phyloP scores from a whole-genome alignment of 129 eudicot genomes.

The Centaurea solstitialis region DNA sequence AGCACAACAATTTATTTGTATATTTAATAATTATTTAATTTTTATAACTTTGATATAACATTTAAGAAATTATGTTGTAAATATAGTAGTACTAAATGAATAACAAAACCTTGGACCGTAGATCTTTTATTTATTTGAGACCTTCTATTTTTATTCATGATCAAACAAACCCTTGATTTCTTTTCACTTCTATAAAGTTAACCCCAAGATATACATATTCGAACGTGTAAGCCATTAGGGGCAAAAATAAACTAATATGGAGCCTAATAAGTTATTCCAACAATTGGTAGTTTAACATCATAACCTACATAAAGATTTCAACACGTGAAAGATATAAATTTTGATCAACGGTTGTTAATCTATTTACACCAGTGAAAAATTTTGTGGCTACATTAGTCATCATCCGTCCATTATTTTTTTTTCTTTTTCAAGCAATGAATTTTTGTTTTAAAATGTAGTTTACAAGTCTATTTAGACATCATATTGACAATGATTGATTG shows the following conservation, averaged over 20 bases:
- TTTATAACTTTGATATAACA: too few species aligned
- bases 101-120: too few species aligned
- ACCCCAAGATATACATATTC: neutral
- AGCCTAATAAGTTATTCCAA: neutral
- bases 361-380: neutral
- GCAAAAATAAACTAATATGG: neutral
- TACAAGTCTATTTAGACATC: neutral
- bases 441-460: neutral
- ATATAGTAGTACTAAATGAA: too few species aligned
- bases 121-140: neutral
- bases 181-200: neutral
- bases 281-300: neutral
- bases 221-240: neutral
- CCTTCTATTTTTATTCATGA: neutral
- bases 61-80: too few species aligned
- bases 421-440: neutral
- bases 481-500: neutral
- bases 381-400: neutral
- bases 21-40: too few species aligned
- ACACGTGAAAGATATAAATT: neutral
- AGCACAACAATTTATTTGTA: too few species aligned
- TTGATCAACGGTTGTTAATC: neutral
- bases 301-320: neutral
- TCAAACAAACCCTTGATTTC: neutral
- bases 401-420: too few species aligned